Evolutionary conservation across 768 basidiomycete species (phyloP).

Genomic region (Dacryopinax spathularia): DNA sequence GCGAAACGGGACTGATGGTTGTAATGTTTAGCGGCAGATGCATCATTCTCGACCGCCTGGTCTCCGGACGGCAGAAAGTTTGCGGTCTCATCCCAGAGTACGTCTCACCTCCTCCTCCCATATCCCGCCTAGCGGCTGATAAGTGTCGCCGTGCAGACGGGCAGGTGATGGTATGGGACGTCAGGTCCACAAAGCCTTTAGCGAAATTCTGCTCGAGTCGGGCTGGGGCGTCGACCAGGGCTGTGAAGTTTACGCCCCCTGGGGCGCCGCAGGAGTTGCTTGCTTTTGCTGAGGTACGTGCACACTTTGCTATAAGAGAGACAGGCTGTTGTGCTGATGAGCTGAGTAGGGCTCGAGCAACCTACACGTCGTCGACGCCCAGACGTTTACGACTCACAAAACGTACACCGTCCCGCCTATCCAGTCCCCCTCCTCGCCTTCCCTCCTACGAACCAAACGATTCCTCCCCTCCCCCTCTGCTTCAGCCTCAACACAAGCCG

Average conservation of each 20-base stretch:
- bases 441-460: neutral
- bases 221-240: conserved; percentile 18
- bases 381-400: conserved; percentile 50
- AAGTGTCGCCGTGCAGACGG: conserved; percentile 33
- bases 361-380: conserved; percentile 73
- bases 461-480: neutral
- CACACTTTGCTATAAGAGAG: neutral
- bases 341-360: conserved; percentile 55
- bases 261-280: conserved; percentile 57
- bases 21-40: conserved; percentile 28
- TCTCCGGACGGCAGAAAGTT: conserved; percentile 62
- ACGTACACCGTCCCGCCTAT: conserved; percentile 18
- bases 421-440: neutral
- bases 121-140: neutral
- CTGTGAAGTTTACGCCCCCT: conserved; percentile 65
- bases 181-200: conserved; percentile 54
- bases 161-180: conserved; percentile 68
- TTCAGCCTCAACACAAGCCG: neutral
- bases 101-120: neutral
- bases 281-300: conserved; percentile 74
- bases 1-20: too few relatives aligned
- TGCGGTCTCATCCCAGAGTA: conserved; percentile 57
- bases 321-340: conserved; percentile 10
- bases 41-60: conserved; percentile 71
- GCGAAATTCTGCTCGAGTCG: conserved; percentile 50